phyloP scores from a whole-genome alignment of 192 early-diverging fungal genomes.

The Backusella morwellensis region DNA sequence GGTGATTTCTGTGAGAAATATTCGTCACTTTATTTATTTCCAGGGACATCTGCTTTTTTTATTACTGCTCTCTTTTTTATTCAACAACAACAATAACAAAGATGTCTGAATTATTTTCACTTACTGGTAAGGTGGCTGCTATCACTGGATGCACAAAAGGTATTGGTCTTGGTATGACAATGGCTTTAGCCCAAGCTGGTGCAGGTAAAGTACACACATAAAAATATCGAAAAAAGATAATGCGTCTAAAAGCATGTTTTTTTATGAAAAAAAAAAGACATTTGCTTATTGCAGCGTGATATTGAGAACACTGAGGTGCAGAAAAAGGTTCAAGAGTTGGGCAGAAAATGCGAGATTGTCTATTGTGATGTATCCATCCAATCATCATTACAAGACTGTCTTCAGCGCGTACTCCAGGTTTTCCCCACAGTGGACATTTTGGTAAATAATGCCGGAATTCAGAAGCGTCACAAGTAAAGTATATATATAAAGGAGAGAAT shows the following conservation, averaged over 20 bases:
- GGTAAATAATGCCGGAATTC: background rate
- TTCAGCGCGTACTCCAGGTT: slow-evolving; percentile 4
- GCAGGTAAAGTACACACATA: slow-evolving; percentile 16
- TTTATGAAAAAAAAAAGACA: background rate
- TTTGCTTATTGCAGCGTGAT: background rate
- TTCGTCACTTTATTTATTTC: background rate
- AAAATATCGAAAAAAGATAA: too few species aligned
- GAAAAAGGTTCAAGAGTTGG: background rate
- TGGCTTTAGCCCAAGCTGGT: slow-evolving; percentile 29
- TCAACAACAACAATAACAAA: background rate
- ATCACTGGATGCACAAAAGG: slow-evolving; percentile 24
- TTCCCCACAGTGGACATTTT: background rate
- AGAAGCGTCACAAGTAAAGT: background rate
- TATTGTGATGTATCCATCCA: background rate
- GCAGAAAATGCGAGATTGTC: background rate
- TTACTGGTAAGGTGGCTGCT: slow-evolving; percentile 20
- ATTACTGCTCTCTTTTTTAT: background rate
- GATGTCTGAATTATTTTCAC: slow-evolving; percentile 19
- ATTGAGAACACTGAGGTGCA: background rate
- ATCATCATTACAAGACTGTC: background rate
- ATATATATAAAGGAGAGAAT: background rate
- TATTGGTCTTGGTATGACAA: slow-evolving; percentile 21
- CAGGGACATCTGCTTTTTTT: background rate
- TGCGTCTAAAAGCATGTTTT: background rate
- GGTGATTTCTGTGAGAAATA: background rate